These are phyloP conservation scores for Paramecium caudatum DNA, from an alignment of 73 alveolate genomes.

Conservation along the genomic window DNA sequence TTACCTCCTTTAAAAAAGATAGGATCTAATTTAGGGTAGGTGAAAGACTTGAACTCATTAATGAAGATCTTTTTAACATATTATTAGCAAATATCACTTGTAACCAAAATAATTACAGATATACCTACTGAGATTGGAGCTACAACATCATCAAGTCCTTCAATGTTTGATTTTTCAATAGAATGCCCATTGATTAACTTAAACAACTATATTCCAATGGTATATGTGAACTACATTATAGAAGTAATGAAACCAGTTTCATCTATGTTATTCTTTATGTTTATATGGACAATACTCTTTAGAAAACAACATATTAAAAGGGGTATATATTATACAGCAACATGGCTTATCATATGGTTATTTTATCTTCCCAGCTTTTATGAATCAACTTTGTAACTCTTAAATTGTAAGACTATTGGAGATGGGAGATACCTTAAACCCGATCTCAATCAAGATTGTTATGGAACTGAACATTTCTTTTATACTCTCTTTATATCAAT, in stretches of 20 bases:
- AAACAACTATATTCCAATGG: conserved; percentile 19
- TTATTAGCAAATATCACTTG: conserved; percentile 1
- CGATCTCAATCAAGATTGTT: conserved; percentile 46
- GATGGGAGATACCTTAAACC: conserved; percentile 35
- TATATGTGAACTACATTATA: conserved; percentile 11
- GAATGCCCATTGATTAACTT: conserved; percentile 57
- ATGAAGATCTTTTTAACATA: conserved; percentile 43
- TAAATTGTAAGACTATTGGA: conserved; percentile 51
- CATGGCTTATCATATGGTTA: conserved; percentile 47
- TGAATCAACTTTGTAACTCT: conserved; percentile 17
- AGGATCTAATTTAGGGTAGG: conserved; percentile 26
- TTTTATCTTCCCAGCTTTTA: conserved; percentile 47
- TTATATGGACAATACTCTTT: conserved; percentile 14
- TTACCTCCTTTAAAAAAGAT: conserved; percentile 60
- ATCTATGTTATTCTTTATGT: neutral
- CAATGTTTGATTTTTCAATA: conserved; percentile 35
- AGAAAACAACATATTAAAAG: conserved; percentile 35
- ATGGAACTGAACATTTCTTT: conserved; percentile 54
- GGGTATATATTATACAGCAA: neutral
- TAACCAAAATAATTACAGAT: neutral
- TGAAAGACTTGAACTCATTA: conserved; percentile 24
- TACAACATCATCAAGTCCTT: neutral
- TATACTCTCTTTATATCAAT: conserved; percentile 9
- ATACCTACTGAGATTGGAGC: neutral
- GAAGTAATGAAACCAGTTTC: neutral